These are phyloP conservation scores for Pestalotiopsis sp. DNA, from an alignment of 2,329 filamentous ascomycete genomes.

Conservation along the genomic window DNA sequence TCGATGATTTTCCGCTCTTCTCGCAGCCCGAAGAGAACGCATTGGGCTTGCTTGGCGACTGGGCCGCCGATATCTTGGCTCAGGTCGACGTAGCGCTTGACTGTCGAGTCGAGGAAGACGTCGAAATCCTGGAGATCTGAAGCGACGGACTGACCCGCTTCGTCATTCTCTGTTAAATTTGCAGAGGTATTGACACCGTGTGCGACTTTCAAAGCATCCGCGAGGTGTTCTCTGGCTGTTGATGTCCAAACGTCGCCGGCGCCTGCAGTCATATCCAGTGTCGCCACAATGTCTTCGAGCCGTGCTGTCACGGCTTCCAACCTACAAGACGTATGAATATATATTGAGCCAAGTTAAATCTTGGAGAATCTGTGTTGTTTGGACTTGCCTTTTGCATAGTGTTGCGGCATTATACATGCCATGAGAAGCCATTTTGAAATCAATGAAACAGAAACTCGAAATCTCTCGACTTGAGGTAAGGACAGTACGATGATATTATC, in stretches of 20 bases:
- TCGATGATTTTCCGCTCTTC: constrained; percentile 1
- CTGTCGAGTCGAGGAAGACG: background rate
- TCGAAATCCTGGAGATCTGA: background rate
- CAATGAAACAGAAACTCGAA: too few species aligned
- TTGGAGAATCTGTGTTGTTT: too few species aligned
- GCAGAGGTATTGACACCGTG: background rate
- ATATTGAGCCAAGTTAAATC: background rate
- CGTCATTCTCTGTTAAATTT: background rate
- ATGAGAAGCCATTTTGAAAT: background rate
- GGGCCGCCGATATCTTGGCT: constrained; percentile 6
- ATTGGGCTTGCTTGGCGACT: constrained; percentile 3
- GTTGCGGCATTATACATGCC: background rate
- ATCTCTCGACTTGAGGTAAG: background rate
- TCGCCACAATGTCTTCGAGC: background rate
- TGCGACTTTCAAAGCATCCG: background rate
- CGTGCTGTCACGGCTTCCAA: constrained; percentile 4
- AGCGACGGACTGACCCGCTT: background rate
- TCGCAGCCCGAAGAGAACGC: background rate
- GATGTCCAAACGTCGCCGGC: background rate
- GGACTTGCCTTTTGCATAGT: background rate
- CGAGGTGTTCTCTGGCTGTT: background rate
- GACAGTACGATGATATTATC: background rate
- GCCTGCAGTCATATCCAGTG: background rate
- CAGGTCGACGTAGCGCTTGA: background rate
- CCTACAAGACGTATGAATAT: background rate